phyloP scores from a whole-genome alignment of 75 land plant species.

The Pinus albicaulis region DNA sequence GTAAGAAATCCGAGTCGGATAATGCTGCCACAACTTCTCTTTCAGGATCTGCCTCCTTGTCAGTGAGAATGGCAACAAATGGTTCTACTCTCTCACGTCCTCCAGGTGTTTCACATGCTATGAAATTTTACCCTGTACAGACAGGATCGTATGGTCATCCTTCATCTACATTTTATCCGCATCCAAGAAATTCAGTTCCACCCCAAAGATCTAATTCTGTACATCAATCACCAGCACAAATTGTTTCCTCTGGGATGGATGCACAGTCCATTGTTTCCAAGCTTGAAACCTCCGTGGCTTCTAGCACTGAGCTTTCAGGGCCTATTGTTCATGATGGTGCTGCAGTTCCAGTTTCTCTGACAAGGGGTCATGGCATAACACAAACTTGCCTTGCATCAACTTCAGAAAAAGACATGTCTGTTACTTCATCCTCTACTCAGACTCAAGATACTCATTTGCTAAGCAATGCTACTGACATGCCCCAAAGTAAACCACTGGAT shows the following conservation, averaged over 20 bases:
- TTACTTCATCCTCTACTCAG: neutral
- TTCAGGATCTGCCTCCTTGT: constrained; percentile 20
- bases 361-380: neutral
- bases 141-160: constrained; percentile 32
- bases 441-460: neutral
- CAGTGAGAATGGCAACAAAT: constrained; percentile 41
- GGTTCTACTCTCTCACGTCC: constrained; percentile 41
- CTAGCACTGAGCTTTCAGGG: constrained; percentile 12
- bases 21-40: constrained; percentile 8
- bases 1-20: constrained; percentile 30
- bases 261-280: neutral
- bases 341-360: neutral
- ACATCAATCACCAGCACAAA: neutral
- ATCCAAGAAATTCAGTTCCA: neutral
- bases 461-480: neutral
- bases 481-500: neutral
- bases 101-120: constrained; percentile 30
- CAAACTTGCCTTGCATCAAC: neutral
- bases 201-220: neutral
- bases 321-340: constrained; percentile 6
- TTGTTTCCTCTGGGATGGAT: neutral
- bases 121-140: constrained; percentile 23
- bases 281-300: neutral
- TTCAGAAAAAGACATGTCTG: neutral
- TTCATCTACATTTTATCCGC: constrained; percentile 24